Percentiles rank a stretch among this genome's conserved stretches.
phyloP scores from a whole-genome alignment of 768 basidiomycete species.

The Lactarius indigo region DNA sequence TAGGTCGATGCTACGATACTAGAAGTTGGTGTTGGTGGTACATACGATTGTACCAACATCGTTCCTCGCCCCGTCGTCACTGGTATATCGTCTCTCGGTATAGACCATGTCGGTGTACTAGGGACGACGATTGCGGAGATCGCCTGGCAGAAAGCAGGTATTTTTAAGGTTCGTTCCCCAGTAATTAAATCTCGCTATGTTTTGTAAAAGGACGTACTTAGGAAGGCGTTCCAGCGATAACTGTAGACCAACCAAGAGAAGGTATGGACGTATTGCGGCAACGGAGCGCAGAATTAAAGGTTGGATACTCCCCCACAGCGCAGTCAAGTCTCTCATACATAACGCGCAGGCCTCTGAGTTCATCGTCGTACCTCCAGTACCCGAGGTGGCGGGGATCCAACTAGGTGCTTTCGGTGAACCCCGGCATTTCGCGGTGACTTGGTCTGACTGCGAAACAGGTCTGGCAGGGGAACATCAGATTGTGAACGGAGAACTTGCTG shows the following conservation, averaged over 20 bases:
- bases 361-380: constrained; percentile 50
- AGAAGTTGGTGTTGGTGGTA: constrained; percentile 95
- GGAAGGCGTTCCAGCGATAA: constrained; percentile 82
- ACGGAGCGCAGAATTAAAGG: constrained; percentile 65
- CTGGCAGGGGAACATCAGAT: constrained; percentile 83
- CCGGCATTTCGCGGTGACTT: background rate
- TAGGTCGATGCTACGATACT: constrained; percentile 85
- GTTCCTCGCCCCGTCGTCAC: constrained; percentile 89
- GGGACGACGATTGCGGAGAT: constrained; percentile 89
- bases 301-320: constrained; percentile 29
- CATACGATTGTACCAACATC: constrained; percentile 93
- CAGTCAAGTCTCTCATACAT: constrained; percentile 10
- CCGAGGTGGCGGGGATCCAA: constrained; percentile 49
- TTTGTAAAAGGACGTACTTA: constrained; percentile 29
- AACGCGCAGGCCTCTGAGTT: constrained; percentile 61
- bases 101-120: constrained; percentile 86
- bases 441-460: constrained; percentile 43
- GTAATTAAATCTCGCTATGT: background rate
- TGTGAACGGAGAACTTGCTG: constrained; percentile 84
- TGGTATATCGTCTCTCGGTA: constrained; percentile 84
- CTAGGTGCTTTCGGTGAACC: constrained; percentile 47
- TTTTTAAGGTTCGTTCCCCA: constrained; percentile 71
- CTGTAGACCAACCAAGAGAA: constrained; percentile 71
- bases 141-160: constrained; percentile 93
- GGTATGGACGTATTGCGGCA: constrained; percentile 64